phyloP scores from a whole-genome alignment of 306 rosid genomes.

The Arachis stenosperma region DNA sequence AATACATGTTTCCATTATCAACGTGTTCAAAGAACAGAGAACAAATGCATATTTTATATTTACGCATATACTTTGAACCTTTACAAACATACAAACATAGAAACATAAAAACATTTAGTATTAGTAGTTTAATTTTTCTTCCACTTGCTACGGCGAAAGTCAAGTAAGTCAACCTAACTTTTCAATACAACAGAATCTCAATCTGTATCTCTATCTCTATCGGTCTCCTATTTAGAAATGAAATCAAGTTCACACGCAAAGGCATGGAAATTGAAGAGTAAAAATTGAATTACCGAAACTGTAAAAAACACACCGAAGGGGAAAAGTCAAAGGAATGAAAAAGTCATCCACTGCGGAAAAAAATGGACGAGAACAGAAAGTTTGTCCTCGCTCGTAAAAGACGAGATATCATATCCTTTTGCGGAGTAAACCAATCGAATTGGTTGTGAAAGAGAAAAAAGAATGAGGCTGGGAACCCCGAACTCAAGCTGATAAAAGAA shows the following conservation, averaged over 20 bases:
- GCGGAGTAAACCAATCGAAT: slow-evolving; percentile 13
- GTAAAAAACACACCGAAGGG: neutral
- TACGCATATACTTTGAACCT: slow-evolving; percentile 27
- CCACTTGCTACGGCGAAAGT: slow-evolving; percentile 3
- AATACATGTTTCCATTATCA: slow-evolving; percentile 13
- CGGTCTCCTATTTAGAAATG: neutral
- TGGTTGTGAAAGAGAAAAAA: neutral
- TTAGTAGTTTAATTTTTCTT: neutral
- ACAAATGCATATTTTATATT: slow-evolving; percentile 4
- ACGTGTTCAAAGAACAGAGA: neutral
- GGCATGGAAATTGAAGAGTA: neutral
- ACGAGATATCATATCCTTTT: neutral
- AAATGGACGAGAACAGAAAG: slow-evolving; percentile 34
- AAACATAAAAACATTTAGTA: neutral
- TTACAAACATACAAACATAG: neutral
- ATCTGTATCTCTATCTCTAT: neutral
- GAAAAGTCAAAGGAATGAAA: slow-evolving; percentile 2
- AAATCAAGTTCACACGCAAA: slow-evolving; percentile 17
- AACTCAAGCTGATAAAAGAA: neutral
- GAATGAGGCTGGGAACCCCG: slow-evolving; percentile 1
- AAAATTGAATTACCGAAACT: neutral
- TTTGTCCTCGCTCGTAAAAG: neutral
- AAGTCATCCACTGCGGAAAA: slow-evolving; percentile 32
- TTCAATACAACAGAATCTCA: slow-evolving; percentile 37
- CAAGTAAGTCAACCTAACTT: slow-evolving; percentile 50